phyloP scores from a whole-genome alignment of 2,329 filamentous ascomycete genomes.

The Fusarium nurragi region DNA sequence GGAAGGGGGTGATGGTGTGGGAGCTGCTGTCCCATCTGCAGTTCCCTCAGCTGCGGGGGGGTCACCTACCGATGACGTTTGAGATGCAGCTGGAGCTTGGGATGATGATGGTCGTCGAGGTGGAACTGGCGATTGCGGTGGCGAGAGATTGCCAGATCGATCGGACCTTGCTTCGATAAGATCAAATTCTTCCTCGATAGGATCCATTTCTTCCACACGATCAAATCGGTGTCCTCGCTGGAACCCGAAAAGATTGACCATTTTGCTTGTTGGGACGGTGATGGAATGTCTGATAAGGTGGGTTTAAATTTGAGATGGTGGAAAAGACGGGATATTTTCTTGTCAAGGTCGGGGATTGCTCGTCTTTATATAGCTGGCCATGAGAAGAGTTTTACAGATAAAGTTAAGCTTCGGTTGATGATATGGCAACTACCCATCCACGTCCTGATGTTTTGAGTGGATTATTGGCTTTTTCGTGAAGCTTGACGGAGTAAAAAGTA shows the following conservation, averaged over 20 bases:
- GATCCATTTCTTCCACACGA: not conserved
- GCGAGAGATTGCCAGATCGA: no score
- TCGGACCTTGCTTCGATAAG: not conserved
- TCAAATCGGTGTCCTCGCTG: not conserved
- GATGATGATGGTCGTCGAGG: no score
- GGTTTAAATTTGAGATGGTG: not conserved
- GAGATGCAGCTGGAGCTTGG: not conserved
- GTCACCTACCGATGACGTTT: not conserved
- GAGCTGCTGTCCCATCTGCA: not conserved
- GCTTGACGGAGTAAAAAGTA: not conserved
- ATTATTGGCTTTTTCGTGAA: not conserved
- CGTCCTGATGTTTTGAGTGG: not conserved
- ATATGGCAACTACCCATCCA: not conserved
- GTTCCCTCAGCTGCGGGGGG: not conserved
- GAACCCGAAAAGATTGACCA: not conserved
- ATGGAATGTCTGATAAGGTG: not conserved
- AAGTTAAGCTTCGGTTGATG: not conserved
- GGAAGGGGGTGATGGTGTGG: not conserved
- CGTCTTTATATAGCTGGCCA: not conserved
- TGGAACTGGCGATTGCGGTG: no score
- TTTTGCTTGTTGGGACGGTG: not conserved
- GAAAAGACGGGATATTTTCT: not conserved
- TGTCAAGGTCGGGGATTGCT: not conserved
- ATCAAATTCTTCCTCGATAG: not conserved
- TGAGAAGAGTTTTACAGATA: not conserved